Evolutionary conservation across 1,284 basidiomycete genomes (phyloP), one percentile per base, ranked within the genome.

Genomic region (Tetrapyrgos nigripes): DNA sequence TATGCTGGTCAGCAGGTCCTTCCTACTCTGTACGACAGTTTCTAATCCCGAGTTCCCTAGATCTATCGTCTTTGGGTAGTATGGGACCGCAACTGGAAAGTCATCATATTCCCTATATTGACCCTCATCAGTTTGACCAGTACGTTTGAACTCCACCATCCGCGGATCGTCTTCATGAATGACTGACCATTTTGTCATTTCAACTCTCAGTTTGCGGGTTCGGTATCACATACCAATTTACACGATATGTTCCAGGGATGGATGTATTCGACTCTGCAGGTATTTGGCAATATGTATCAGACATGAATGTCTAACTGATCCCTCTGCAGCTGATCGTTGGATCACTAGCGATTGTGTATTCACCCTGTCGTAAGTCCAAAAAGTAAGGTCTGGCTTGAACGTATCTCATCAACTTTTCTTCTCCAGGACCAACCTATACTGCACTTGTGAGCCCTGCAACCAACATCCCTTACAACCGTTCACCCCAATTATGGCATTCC

Each of bases 11-110:
- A 27, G 26, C 31, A 52, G 19, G 26, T 31, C 19, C 9, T 29
- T 49, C 27, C 14, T 21, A 14, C n/a, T n/a, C n/a, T n/a, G n/a
- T n/a, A n/a, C n/a, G n/a, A n/a, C n/a, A n/a, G n/a, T n/a, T n/a
- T n/a, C n/a, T n/a, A n/a, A n/a, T n/a, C n/a, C n/a, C n/a, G n/a
- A n/a, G 10, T 45, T 37, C 44, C 14, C 14, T 21, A 62, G 60
- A 48, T 62, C 14, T 62, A 62, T 33, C 60, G 60, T 19, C 40
- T 62, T 4, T 62, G 60, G 60, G 31, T 62, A 14, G 50, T 59
- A 19, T 55, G 60, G 57, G 40, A 27, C 17, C 46, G 50, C 35
- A 59, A 62, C 21, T 23, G n/a, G 17, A 50, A 46, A 29, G 27
- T 58, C 17, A 55, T 58, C n/a, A 35, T 59, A 23, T 55, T 62